Evolutionary conservation across 2,329 filamentous ascomycete genomes (phyloP).

Genomic region (Aspergillus jensenii): DNA sequence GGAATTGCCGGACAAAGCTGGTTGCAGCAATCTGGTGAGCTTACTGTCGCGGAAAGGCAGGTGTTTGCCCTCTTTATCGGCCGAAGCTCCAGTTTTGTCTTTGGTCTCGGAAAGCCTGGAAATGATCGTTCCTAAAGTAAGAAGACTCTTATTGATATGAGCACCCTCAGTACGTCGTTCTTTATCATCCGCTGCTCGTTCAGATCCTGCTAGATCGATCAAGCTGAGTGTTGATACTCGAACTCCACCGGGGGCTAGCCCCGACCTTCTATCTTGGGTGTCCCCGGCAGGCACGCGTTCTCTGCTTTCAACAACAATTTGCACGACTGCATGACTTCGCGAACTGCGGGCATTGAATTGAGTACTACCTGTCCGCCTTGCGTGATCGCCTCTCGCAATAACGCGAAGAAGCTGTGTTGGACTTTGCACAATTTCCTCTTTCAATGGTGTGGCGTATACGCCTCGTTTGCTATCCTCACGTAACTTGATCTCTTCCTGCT

Average conservation of each 20-base stretch:
- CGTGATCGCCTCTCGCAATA: slow-evolving; percentile 90
- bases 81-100: slow-evolving; percentile 71
- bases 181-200: slow-evolving; percentile 92
- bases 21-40: slow-evolving; percentile 86
- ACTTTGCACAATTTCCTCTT: slow-evolving; percentile 98
- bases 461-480: slow-evolving; percentile 95
- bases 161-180: slow-evolving; percentile 91
- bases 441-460: slow-evolving; percentile 92
- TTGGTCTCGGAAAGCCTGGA: slow-evolving; percentile 86
- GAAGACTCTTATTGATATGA: slow-evolving; percentile 96
- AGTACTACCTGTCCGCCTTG: slow-evolving; percentile 85
- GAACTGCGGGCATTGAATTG: slow-evolving; percentile 97
- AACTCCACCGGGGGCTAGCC: slow-evolving; percentile 78
- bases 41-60: slow-evolving; percentile 97
- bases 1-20: slow-evolving; percentile 87
- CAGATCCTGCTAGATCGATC: slow-evolving; percentile 94
- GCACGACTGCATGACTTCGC: slow-evolving; percentile 95
- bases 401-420: slow-evolving; percentile 92
- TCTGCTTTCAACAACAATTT: slow-evolving; percentile 96
- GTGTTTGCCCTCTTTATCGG: slow-evolving; percentile 85
- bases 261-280: slow-evolving; percentile 64
- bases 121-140: slow-evolving; percentile 94
- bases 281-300: slow-evolving; percentile 68
- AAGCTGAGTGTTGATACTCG: slow-evolving; percentile 92
- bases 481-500: slow-evolving; percentile 93